Evolutionary conservation across 805 yeast species (phyloP), one percentile per base, ranked within the genome.

Genomic region (Zygoascus ofunaensis): DNA sequence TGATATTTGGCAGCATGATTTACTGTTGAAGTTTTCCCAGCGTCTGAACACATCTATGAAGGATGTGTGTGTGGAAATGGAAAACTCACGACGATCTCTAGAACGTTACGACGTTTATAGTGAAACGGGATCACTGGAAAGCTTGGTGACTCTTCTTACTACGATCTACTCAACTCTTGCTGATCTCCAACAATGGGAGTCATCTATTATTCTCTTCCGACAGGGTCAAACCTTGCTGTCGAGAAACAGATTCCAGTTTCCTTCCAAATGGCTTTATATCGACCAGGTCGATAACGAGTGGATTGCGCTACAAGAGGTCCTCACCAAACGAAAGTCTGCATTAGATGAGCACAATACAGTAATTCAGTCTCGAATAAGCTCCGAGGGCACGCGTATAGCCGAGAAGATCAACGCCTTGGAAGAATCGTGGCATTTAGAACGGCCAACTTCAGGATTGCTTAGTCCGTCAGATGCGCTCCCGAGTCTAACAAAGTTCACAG

Each of bases 211-310:
- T 2, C 26, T 52, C 1, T 59, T 61, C 39, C 52, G 59, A 32
- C 35, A 50, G 1, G 70, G 72, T 4, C 82, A 78, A 45, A 52
- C 55, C 3, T 46, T 67, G 2, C 54, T 79, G 5, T 48, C 64
- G 1, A 66, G 70, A 23, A 63, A 68, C n/a, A 62, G 80, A 37
- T 72, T 62, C 48, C 66, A 65, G 19, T 70, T 76, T 41, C 74
- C 80, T 0, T 30, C 61, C 0, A 70, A 71, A 23, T 81, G 87
- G 82, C 49, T 79, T 0, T 75, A 66, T 55, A 65, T 65, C 39
- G 92, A 82, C 34, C 94, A 85, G 51, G 45, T 85, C 0, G 77
- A 74, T 12, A 67, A 65, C 41, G 77, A 74, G 43, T 56, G 69
- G 43, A 53, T 63, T 0, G 64, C 76, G 1, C 55, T 79, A 26